phyloP scores from a whole-genome alignment of 1,139 yeast species.

The Arxiozyma telluris region DNA sequence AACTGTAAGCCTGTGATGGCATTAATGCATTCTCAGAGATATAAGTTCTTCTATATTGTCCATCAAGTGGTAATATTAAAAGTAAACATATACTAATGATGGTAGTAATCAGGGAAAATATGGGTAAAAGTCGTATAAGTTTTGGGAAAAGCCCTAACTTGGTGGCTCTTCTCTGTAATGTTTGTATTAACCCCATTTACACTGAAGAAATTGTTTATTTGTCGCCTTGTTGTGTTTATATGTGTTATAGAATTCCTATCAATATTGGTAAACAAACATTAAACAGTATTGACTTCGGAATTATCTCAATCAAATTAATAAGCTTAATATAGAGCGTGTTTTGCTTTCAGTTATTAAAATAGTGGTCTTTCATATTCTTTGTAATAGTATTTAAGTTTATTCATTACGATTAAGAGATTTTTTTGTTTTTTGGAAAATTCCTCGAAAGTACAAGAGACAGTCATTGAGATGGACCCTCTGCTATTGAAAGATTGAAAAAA shows the following conservation, averaged over 20 bases:
- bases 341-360: no score
- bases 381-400: no score
- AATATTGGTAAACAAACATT: no score
- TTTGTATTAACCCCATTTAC: slow-evolving; percentile 54
- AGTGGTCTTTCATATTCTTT: no score
- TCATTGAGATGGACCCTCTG: background rate
- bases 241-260: no score
- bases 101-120: slow-evolving; percentile 51
- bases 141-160: slow-evolving; percentile 53
- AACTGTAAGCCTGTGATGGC: slow-evolving; percentile 93
- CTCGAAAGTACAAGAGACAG: background rate
- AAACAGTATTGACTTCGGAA: no score
- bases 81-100: slow-evolving; percentile 61
- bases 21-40: slow-evolving; percentile 92
- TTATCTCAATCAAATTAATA: no score
- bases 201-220: background rate
- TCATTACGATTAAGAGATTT: no score
- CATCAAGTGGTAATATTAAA: slow-evolving; percentile 59
- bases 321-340: no score
- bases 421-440: background rate
- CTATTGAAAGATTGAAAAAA: background rate
- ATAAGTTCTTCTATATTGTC: slow-evolving; percentile 74
- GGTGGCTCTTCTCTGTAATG: slow-evolving; percentile 43
- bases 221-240: background rate
- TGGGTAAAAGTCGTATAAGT: slow-evolving; percentile 49